Base-by-base conservation (phyloP, 73 alveolate species). In the Paramecium octaurelia region DNA sequence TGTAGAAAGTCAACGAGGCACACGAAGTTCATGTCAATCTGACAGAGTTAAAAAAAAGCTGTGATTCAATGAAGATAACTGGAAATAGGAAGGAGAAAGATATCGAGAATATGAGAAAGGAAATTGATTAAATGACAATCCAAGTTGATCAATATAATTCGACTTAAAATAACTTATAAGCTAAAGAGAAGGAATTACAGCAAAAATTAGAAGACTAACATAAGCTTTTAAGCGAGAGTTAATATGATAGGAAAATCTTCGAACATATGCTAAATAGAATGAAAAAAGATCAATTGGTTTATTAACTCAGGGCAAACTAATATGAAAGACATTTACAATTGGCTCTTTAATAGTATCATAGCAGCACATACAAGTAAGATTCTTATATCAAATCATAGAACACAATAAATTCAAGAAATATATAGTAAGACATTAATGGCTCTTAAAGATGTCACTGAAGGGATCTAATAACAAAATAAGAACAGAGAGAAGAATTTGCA, bases 261-360 rank as follows among this genome's bases (percentile, higher is more conserved):
- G 94, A 89, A 42, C 94, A 89, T 36, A 89, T 71, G 94, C 76
- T 89, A 8, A 40, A 35, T 18, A 35, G 94, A 42, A 89, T 89
- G 94, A 89, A 71, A 48, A 64, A 70, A 38, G 88, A 89, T 70
- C 20, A 57, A 42, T 40, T 64, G 4, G 9, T 31, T 27, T 24
- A 89, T 73, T 20, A 89, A 29, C 75, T 89, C n/a, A 83, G 94
- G 20, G 94, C 86, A 44, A 70, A 77, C 29, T 75, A 59, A 34
- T 58, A 70, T 43, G 88, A 77, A 31, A 69, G 88, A 64, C 44
- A 64, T 64, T 42, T 64, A 23, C 24, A 64, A 64, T 64, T 64
- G 21, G 44, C 84, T 10, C 50, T 64, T 27, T 14, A 27, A 64
- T 64, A 64, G 27, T 6, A 64, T 64, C 84, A 64, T 64, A 64